A percentile compares a stretch with the other conserved stretches of the same genome.
Conservation (phyloP, 768 basidiomycete species). For the Lyophyllum decastes region DNA sequence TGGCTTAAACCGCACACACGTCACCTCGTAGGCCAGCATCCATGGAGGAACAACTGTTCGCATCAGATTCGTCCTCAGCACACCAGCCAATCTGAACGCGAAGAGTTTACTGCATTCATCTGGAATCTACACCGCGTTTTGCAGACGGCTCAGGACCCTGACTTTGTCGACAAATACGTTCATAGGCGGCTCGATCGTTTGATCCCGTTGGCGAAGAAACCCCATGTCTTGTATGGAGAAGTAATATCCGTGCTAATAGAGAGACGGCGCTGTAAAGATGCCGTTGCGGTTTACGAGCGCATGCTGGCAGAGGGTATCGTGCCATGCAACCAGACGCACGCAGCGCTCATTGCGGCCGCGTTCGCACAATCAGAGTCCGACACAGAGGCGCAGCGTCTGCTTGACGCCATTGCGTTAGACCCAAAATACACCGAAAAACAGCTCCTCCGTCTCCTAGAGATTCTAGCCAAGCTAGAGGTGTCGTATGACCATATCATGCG, state of each 20-base stretch:
- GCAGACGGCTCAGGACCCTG: background rate
- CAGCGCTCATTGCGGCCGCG: conserved; percentile 39
- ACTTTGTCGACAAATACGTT: conserved; percentile 1
- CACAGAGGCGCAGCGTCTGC: conserved; percentile 16
- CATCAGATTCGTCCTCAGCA: background rate
- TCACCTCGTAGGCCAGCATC: background rate
- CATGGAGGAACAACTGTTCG: background rate
- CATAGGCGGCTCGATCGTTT: conserved; percentile 1
- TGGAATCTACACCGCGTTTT: background rate
- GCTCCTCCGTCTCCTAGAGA: conserved; percentile 26
- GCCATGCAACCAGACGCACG: conserved; percentile 36
- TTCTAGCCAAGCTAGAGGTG: conserved; percentile 18
- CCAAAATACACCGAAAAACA: conserved; percentile 28
- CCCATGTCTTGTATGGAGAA: conserved; percentile 5
- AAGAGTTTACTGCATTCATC: background rate
- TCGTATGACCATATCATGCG: conserved; percentile 14
- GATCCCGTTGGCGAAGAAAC: background rate
- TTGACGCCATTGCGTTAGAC: conserved; percentile 23
- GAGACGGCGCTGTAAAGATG: conserved; percentile 35
- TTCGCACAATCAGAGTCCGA: conserved; percentile 21
- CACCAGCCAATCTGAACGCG: background rate
- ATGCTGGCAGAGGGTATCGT: conserved; percentile 43
- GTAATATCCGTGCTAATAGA: conserved; percentile 43
- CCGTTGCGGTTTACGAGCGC: conserved; percentile 39
- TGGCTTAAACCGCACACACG: background rate